Conservation (phyloP, 2,329 filamentous ascomycete species). For the Camillea tinctor region DNA sequence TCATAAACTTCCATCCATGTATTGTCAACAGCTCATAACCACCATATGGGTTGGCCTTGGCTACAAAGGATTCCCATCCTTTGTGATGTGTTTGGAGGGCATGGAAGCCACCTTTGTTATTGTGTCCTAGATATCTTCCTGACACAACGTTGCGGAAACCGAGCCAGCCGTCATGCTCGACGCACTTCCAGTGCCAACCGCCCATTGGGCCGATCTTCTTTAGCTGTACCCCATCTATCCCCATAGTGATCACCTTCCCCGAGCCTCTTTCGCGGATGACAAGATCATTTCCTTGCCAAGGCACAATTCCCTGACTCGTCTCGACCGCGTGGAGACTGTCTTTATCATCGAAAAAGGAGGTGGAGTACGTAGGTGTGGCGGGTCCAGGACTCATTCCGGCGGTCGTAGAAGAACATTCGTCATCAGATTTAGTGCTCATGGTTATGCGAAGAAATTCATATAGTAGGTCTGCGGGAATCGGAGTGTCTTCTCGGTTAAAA, state of each 20-base stretch:
- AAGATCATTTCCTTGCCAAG: background rate
- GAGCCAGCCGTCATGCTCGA: slow-evolving; percentile 37
- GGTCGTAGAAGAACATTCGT: no score
- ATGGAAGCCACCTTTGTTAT: slow-evolving; percentile 22
- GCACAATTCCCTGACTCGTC: background rate
- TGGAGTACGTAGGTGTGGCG: background rate
- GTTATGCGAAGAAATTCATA: no score
- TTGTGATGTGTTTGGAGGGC: slow-evolving; percentile 23
- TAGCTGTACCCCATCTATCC: background rate
- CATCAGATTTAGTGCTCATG: no score
- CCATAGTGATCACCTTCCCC: background rate
- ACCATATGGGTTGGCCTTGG: slow-evolving; percentile 28
- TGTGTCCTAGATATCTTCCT: slow-evolving; percentile 34
- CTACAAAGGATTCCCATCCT: slow-evolving; percentile 32
- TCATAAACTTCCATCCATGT: slow-evolving; percentile 29
- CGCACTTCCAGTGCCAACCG: slow-evolving; percentile 37
- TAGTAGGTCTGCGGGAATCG: no score
- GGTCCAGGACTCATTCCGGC: background rate
- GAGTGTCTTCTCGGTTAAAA: no score
- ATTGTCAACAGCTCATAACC: slow-evolving; percentile 34
- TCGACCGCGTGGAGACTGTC: background rate
- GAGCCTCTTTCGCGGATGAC: background rate
- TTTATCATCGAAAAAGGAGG: background rate
- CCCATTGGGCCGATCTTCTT: slow-evolving; percentile 3
- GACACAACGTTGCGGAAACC: slow-evolving; percentile 38